Evolutionary conservation across 1,284 basidiomycete genomes (phyloP).

Genomic region (Cutaneotrichosporon sp.): DNA sequence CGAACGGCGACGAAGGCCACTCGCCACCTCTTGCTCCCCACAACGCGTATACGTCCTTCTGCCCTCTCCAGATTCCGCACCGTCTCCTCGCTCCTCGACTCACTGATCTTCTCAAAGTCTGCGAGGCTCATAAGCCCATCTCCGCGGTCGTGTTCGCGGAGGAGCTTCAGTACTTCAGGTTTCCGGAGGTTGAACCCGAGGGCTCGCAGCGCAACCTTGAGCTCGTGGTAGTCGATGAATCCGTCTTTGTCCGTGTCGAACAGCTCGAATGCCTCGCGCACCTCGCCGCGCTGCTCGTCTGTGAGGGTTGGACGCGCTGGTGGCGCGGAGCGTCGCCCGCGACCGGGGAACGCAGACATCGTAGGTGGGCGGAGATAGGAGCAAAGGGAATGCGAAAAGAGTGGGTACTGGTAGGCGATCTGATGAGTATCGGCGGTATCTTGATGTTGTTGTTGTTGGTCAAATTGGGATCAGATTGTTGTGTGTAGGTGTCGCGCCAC

Average conservation of each 20-base stretch:
- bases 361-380: background rate
- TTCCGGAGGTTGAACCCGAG: slow-evolving; percentile 98
- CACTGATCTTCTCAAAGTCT: slow-evolving; percentile 92
- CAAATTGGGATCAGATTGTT: no score
- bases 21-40: no score
- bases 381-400: background rate
- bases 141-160: slow-evolving; percentile 88
- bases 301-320: slow-evolving; percentile 64
- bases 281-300: slow-evolving; percentile 95
- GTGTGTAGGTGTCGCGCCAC: no score
- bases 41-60: background rate
- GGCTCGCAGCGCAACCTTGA: slow-evolving; percentile 97
- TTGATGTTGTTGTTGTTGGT: no score
- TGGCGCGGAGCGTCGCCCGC: slow-evolving; percentile 5
- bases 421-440: no score
- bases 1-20: no score
- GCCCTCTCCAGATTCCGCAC: background rate
- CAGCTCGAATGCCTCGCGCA: slow-evolving; percentile 97
- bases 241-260: slow-evolving; percentile 99
- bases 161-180: slow-evolving; percentile 90
- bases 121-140: slow-evolving; percentile 91
- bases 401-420: background rate
- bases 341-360: slow-evolving; percentile 19
- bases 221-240: slow-evolving; percentile 93
- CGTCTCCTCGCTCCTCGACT: slow-evolving; percentile 49